Conservation (phyloP, 805 yeast species). For the Metschnikowia vanudenii region DNA sequence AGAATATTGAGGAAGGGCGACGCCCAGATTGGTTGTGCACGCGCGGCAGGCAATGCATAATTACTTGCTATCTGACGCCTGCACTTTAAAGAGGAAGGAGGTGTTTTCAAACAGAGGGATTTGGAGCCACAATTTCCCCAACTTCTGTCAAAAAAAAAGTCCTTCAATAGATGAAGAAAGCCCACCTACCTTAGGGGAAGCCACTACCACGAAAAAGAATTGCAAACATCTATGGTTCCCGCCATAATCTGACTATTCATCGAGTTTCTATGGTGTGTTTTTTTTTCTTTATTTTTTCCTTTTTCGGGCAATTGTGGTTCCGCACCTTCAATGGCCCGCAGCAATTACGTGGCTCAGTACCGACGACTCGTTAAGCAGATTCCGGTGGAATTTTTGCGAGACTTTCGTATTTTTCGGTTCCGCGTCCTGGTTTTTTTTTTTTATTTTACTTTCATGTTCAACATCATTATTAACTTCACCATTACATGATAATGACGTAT, state of each 20-base stretch:
- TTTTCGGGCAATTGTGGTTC: neutral
- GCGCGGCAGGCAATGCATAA: constrained; percentile 14
- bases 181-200: too few relatives aligned
- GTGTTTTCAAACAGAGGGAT: neutral
- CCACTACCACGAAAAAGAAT: too few relatives aligned
- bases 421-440: neutral
- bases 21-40: constrained; percentile 10
- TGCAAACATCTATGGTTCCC: too few relatives aligned
- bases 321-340: constrained; percentile 4
- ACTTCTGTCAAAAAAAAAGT: neutral
- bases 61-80: constrained; percentile 11
- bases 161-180: too few relatives aligned
- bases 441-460: too few relatives aligned
- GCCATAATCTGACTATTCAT: too few relatives aligned
- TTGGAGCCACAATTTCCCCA: neutral
- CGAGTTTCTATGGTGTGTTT: neutral
- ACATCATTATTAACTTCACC: too few relatives aligned
- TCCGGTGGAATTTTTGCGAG: neutral
- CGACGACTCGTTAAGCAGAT: neutral
- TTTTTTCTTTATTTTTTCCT: neutral
- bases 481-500: too few relatives aligned
- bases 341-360: constrained; percentile 6
- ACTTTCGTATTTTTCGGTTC: neutral
- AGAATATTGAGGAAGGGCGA: constrained; percentile 5
- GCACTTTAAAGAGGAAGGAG: constrained; percentile 3